Base-by-base conservation (phyloP, 352 stramenopile species). In the Plasmopara viticola region DNA sequence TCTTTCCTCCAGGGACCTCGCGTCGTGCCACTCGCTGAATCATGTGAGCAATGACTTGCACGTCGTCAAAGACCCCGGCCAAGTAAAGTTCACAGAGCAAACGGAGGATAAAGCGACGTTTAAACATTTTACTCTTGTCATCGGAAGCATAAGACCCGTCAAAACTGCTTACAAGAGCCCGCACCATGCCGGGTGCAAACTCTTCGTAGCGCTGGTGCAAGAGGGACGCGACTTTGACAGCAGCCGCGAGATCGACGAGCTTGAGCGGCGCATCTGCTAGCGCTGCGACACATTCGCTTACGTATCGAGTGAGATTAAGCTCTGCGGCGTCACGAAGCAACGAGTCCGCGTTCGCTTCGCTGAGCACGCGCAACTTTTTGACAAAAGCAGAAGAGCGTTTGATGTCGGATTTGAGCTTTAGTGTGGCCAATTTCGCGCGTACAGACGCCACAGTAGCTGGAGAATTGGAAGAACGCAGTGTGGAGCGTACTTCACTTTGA, bases 341-440 rank as follows among this genome's bases (percentile, higher is more conserved):
- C n/a, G 78, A 64, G 30, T 86, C 71, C 40, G 78, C 71, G 43
- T 74, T 80, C 53, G 61, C 56, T 51, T 97, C 88, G 18, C 64
- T 79, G 35, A 96, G 72, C 54, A 79, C 58, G 49, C 84, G 84
- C 51, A 98, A 86, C 63, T 98, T 98, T 65, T 98, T 98, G 18
- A 98, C 95, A 74, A 98, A 98, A 33, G 95, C 91, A 30, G 93
- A 98, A 48, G 89, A 98, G 66, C 97, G 97, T 71, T 99, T 99
- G 48, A 99, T 90, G 77, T 99, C 95, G 49, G 88, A 93, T 68
- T 99, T 98, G 48, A 99, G 86, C 64, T 89, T 93, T 39, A 97
- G 86, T 45, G 89, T 68, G 40, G 96, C 72, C 50, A 98, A 87
- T 39, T 78, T 66, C 35, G 78, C 71, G 40, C 95, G 87, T 33